Conservation (phyloP, 2,329 filamentous ascomycete genomes). For the Botrytis tulipae region DNA sequence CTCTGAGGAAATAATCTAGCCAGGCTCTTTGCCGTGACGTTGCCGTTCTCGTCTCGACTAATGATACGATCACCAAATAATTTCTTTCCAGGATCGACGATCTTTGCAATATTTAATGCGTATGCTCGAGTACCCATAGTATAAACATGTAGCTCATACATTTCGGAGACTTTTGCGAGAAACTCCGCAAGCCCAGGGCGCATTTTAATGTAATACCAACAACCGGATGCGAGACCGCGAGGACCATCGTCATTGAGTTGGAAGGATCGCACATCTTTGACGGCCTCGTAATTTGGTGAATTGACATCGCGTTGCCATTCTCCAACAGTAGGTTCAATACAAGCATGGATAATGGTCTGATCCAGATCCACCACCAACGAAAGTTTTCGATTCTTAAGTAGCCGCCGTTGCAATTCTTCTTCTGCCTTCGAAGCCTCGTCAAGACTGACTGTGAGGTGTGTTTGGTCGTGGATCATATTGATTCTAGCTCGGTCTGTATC, state of each 20-base stretch:
- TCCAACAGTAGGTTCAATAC: conserved; percentile 91
- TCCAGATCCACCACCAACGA: conserved; percentile 95
- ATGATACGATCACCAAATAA: conserved; percentile 94
- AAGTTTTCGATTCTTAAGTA: conserved; percentile 78
- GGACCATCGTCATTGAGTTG: conserved; percentile 85
- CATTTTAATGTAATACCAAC: conserved; percentile 98
- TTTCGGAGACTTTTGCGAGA: conserved; percentile 69
- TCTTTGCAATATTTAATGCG: conserved; percentile 83
- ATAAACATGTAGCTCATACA: conserved; percentile 97
- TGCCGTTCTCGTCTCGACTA: conserved; percentile 95
- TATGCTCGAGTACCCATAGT: conserved; percentile 99
- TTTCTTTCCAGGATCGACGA: conserved; percentile 85
- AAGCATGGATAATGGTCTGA: conserved; percentile 97
- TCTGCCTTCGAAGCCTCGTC: conserved; percentile 79
- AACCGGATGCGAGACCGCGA: conserved; percentile 65
- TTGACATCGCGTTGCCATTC: conserved; percentile 89
- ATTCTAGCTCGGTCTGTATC: conserved; percentile 87
- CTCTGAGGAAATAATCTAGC: conserved; percentile 92
- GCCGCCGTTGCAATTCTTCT: conserved; percentile 78
- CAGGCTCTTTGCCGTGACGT: conserved; percentile 84
- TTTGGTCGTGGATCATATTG: conserved; percentile 92
- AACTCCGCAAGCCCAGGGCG: conserved; percentile 83
- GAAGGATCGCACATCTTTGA: conserved; percentile 85
- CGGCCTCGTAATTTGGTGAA: conserved; percentile 87
- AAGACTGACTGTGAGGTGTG: conserved; percentile 78